Evolutionary conservation across 1,139 yeast species (phyloP).

Genomic region (Yamadazyma blattariae): DNA sequence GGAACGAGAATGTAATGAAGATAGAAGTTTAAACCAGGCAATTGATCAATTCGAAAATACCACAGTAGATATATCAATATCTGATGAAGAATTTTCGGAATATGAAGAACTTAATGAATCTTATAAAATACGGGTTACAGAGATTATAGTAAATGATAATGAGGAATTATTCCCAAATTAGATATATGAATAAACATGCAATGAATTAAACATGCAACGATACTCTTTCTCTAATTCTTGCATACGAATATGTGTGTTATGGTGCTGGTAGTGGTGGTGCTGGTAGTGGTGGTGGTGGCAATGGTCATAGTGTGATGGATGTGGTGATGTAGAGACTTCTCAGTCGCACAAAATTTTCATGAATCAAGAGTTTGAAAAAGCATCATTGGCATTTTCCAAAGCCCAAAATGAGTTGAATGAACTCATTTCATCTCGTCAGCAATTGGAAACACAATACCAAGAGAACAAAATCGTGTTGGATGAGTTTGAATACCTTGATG

Average conservation of each 20-base stretch:
- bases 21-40: conserved; percentile 7
- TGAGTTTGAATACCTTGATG: conserved; percentile 65
- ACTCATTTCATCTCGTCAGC: conserved; percentile 59
- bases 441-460: conserved; percentile 76
- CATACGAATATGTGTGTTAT: too few species aligned
- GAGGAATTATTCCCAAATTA: conserved; percentile 23
- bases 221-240: too few species aligned
- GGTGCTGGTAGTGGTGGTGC: too few species aligned
- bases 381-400: conserved; percentile 36
- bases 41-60: conserved; percentile 19
- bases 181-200: background rate
- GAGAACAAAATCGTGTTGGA: conserved; percentile 89
- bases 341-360: conserved; percentile 2
- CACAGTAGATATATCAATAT: conserved; percentile 12
- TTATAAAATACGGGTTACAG: conserved; percentile 51
- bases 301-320: too few species aligned
- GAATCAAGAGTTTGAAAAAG: conserved; percentile 37
- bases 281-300: too few species aligned
- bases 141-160: conserved; percentile 45
- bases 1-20: conserved; percentile 6
- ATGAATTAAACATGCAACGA: too few species aligned
- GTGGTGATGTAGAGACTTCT: too few species aligned
- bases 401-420: conserved; percentile 40
- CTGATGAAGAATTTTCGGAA: conserved; percentile 19
- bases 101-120: conserved; percentile 25